Base-by-base conservation (phyloP, 805 yeast species). In the Phaffomyces antillensis region DNA sequence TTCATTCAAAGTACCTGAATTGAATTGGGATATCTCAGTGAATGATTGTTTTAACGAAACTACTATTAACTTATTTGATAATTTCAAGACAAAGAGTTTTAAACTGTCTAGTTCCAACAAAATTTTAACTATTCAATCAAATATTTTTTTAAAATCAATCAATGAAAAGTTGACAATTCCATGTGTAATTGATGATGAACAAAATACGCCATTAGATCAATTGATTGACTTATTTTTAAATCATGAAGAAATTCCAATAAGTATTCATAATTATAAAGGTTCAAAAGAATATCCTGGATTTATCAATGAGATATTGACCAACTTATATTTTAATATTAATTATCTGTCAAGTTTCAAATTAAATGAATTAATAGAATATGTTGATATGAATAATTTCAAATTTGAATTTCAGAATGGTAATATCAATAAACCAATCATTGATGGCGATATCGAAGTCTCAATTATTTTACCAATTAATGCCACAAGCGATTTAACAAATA, bases 371-470 rank as follows among this genome's bases (percentile, higher is more conserved):
- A 53, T 72, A 3, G 59, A 65, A 39, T 66, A 65, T 36, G 66
- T 70, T 6, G 59, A 70, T 2, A 58, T 72, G 43, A 65, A 67
- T 9, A 61, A 65, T 23, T 47, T 70, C 43, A 52, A 54, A 15
- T 60, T 72, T 37, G 63, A 60, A 43, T 59, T 74, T 56, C 45
- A 47, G 5, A 55, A 57, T 38, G 64, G 60, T 7, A 70, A 65
- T 37, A 53, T 61, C 2, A 52, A 51, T 12, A 57, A 59, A 31
- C 66, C 72, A 8, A 54, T 62, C 9, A 53, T 72, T n/a, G 58
- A 58, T 40, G 77, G 76, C 1, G 60, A 62, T n/a, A 56, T 72
- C 6, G 52, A 58, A 23, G 58, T 67, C 1, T 51, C 58, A 18
- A 43, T 71, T 6, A 55, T 55, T 25, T 16, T 67, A 5, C 67